A percentile compares a stretch with the other conserved stretches of the same genome.
phyloP scores from a whole-genome alignment of 257 asterid species.

The Gentiana dahurica region DNA sequence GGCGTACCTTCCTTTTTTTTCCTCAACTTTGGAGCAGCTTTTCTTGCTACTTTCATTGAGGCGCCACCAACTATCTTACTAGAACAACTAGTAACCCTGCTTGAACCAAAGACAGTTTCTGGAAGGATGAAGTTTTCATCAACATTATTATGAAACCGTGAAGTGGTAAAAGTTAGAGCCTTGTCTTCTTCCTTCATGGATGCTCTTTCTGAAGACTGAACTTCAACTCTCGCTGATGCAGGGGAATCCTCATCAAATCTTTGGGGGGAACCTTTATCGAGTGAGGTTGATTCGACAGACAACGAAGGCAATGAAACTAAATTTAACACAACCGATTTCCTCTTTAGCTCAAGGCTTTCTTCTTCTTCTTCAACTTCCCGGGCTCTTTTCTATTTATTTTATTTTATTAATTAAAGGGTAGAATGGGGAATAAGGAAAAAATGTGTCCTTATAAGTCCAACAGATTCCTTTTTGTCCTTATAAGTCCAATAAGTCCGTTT shows the following conservation, averaged over 20 bases:
- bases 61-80: conserved; percentile 20
- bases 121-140: conserved; percentile 18
- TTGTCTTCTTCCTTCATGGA: conserved; percentile 23
- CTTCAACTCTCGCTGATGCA: conserved; percentile 15
- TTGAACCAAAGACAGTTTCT: conserved; percentile 15
- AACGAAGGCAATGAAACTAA: conserved; percentile 17
- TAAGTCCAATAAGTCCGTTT: too few relatives aligned
- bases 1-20: conserved; percentile 44
- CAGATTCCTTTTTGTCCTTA: too few relatives aligned
- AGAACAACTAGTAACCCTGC: conserved; percentile 21
- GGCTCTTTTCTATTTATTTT: background rate
- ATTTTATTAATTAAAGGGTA: too few relatives aligned
- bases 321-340: conserved; percentile 1
- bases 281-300: conserved; percentile 6
- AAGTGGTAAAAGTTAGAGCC: conserved; percentile 11
- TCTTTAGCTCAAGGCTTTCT: conserved; percentile 10
- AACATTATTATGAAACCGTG: conserved; percentile 13
- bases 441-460: too few relatives aligned
- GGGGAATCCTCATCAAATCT: conserved; percentile 12
- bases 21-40: conserved; percentile 42
- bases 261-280: conserved; percentile 12
- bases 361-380: conserved; percentile 8
- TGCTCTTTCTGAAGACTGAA: conserved; percentile 11
- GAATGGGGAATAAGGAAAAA: too few relatives aligned
- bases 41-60: conserved; percentile 30